Evolutionary conservation across 208 protist genomes (phyloP).

Genomic region (Naegleria gruberi): DNA sequence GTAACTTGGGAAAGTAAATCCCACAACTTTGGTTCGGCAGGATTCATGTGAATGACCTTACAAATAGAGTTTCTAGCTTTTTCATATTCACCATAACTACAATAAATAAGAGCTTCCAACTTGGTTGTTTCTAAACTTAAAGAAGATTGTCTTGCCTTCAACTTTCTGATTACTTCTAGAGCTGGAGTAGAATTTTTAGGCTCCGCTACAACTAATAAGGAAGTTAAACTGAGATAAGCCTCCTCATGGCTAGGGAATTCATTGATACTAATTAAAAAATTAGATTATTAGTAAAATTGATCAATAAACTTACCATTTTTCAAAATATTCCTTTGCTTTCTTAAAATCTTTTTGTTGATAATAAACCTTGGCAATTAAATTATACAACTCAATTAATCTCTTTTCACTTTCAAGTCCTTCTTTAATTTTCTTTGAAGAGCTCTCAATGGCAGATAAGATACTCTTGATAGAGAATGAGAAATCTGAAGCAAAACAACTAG

Average conservation of each 20-base stretch:
- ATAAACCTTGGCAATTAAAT: background rate
- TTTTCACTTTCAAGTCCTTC: background rate
- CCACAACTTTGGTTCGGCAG: background rate
- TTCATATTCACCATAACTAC: background rate
- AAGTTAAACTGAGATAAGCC: background rate
- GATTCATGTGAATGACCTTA: background rate
- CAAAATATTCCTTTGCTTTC: background rate
- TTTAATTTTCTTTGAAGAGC: background rate
- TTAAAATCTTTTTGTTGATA: background rate
- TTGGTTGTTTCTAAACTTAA: background rate
- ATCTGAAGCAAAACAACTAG: background rate
- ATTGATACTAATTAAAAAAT: background rate
- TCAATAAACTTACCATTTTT: background rate
- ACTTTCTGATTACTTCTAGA: background rate
- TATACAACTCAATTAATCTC: background rate
- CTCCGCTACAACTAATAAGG: background rate
- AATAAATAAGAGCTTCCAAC: conserved; percentile 2
- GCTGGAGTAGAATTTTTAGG: background rate
- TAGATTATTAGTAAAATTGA: background rate
- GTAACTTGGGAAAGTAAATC: background rate
- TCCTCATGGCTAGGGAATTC: background rate
- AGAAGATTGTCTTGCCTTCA: background rate
- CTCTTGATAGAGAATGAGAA: background rate
- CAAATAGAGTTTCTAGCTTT: background rate
- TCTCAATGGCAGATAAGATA: background rate